Evolutionary conservation across 768 basidiomycete species (phyloP).

Genomic region (Tricholoma matsutake): DNA sequence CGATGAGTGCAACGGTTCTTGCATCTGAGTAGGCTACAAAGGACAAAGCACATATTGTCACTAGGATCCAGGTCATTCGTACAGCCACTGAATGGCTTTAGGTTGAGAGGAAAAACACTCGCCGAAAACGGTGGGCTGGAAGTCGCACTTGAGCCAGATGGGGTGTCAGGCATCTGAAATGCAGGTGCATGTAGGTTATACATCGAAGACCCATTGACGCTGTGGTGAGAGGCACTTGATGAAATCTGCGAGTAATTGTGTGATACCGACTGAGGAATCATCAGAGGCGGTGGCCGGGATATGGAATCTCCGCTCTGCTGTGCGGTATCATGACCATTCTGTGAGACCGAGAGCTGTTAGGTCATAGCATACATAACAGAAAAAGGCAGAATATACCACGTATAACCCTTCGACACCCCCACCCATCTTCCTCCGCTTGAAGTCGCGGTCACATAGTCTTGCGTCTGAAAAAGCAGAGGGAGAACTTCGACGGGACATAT

Average conservation of each 20-base stretch:
- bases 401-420: constrained; percentile 51
- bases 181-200: constrained; percentile 54
- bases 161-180: constrained; percentile 69
- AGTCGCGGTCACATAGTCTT: constrained; percentile 53
- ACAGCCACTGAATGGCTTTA: constrained; percentile 22
- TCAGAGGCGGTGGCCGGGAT: constrained; percentile 54
- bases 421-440: constrained; percentile 57
- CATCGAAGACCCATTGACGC: constrained; percentile 40
- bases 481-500: constrained; percentile 46
- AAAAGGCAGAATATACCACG: constrained; percentile 35
- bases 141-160: constrained; percentile 68
- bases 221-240: constrained; percentile 38
- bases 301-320: constrained; percentile 36
- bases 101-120: constrained; percentile 54
- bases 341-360: neutral
- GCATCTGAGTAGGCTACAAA: constrained; percentile 66
- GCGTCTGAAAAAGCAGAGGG: constrained; percentile 46
- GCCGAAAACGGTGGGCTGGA: constrained; percentile 85
- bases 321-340: constrained; percentile 47
- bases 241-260: constrained; percentile 46
- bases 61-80: constrained; percentile 50
- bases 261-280: constrained; percentile 55
- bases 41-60: constrained; percentile 41
- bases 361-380: constrained; percentile 1
- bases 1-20: constrained; percentile 50